Base-by-base conservation (phyloP, 2,329 filamentous ascomycete species). In the Neurospora sp. region DNA sequence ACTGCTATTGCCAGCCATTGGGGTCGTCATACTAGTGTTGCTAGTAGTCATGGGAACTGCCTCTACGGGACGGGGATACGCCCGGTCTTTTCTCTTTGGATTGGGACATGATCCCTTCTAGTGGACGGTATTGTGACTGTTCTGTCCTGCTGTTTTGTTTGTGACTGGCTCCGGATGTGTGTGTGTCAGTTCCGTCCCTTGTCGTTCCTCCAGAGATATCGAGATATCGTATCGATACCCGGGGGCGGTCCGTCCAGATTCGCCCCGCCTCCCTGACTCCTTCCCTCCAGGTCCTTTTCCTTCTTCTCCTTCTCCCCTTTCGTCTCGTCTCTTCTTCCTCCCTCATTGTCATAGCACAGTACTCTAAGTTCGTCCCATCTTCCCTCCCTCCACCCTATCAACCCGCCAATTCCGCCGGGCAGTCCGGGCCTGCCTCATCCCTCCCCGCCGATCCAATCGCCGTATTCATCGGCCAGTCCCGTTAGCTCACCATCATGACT, bases 401-500 rank as follows among this genome's bases (percentile, higher is more conserved):
- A 62, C 9, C 28, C 28, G 23, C 52, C 52, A 46, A 62, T 62
- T 69, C 28, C 71, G 70, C 70, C 68, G 67, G 62, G 52, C 52
- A 36, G 52, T 62, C 23, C 52, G 52, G 52, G 52, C 52, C 52
- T 62, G 52, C 52, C 52, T 62, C 52, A 33, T 36, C 52, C 43
- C 28, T 62, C 46, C 28, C 28, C 52, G 52, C 52, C 52, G 52
- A 62, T 62, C 28, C 28, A 33, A 36, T 62, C 11, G 28, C 52
- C 52, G 52, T 62, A 17, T 62, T 62, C 52, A 8, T 62, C 52
- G 52, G 52, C 15, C 52, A 62, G 52, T 36, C 52, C 52, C 52
- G 28, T 62, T 62, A 62, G 38, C 28, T 6, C 36, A 17, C 62
- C 40, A 66, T 38, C 40, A 76, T 76, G 74, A 66, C 70, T 70